These are phyloP conservation scores for Neocallimastix lanati DNA, from an alignment of 192 early-diverging fungal species.

Conservation along the genomic window DNA sequence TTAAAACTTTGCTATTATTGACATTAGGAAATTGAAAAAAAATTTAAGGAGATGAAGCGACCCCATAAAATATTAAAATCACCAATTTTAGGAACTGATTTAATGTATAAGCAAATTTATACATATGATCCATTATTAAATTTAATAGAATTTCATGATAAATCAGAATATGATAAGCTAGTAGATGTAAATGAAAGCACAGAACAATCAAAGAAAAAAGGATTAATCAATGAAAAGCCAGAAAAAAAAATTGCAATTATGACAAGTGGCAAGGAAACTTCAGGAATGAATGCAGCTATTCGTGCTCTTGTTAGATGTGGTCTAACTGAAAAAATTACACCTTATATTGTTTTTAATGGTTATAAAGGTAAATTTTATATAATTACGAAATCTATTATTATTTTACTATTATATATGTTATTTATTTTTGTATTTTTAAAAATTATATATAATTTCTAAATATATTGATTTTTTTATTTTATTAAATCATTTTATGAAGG, in stretches of 20 bases:
- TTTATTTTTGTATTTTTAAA: too few relatives aligned
- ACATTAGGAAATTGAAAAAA: not conserved
- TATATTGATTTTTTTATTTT: too few relatives aligned
- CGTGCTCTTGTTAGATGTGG: not conserved
- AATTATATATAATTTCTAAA: too few relatives aligned
- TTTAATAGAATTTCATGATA: not conserved
- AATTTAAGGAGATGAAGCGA: not conserved
- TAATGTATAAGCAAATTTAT: not conserved
- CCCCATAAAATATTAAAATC: not conserved
- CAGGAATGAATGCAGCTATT: not conserved
- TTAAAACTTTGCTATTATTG: too few relatives aligned
- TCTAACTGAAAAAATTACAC: not conserved
- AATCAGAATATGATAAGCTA: not conserved
- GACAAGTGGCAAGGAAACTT: not conserved
- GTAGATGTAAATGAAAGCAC: not conserved
- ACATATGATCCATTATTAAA: not conserved
- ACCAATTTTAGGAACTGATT: not conserved
- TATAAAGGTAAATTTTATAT: too few relatives aligned
- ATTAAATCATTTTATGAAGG: not conserved
- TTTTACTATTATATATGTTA: too few relatives aligned
- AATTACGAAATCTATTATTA: too few relatives aligned
- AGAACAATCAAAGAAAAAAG: not conserved
- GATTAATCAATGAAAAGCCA: not conserved
- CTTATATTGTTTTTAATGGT: not conserved
- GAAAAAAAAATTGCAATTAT: not conserved